Base-by-base conservation (phyloP, 257 asterid species). In the Orobanche coerulescens region DNA sequence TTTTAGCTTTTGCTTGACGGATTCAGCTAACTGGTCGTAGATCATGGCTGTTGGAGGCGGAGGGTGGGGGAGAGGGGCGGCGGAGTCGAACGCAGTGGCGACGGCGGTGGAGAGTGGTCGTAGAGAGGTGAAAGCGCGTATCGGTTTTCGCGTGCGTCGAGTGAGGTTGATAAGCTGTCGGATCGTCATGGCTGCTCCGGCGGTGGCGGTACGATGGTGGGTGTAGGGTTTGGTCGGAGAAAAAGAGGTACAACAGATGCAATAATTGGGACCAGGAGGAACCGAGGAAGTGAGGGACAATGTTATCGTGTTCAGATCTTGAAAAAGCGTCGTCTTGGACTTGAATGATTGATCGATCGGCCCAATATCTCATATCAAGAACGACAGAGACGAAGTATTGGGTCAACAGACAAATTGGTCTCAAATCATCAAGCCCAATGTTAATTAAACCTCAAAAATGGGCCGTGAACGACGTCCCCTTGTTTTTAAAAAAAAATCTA, bases 21-120 rank as follows among this genome's bases (percentile, higher is more conserved):
- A 18, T 77, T 86, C 97, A 0, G 98, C 92, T 31, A 89, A 55
- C 8, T 82, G 89, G 40, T 93, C 99, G 80, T 93, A 93, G 89
- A 82, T 72, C 95, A 86, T 93, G 49, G 78, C 75, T 25, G 72
- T 76, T 2, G 92, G 88, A 0, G 84, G 88, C 12, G 86, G 95
- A 6, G 97, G 94, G 3, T 88, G 58, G 1, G 92, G 83, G 22
- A 60, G 65, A 8, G 82, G 23, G 25, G 69, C 65, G 1, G 61
- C 58, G 11, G 36, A 2, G 56, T 53, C 74, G 14, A 76, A 31
- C 13, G 77, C 43, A 52, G 65, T 6, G 65, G 84, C 76, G 53
- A 78, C 64, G 39, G 88, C 68, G 31, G 91, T 76, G 72, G 95
- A 78, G 73, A 72, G 75, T 8, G 74, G 56, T 23, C 70, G 76